Percentiles rank a stretch among this genome's conserved stretches.
phyloP scores from a whole-genome alignment of 2,329 filamentous ascomycete species.

The Monilinia aucupariae region DNA sequence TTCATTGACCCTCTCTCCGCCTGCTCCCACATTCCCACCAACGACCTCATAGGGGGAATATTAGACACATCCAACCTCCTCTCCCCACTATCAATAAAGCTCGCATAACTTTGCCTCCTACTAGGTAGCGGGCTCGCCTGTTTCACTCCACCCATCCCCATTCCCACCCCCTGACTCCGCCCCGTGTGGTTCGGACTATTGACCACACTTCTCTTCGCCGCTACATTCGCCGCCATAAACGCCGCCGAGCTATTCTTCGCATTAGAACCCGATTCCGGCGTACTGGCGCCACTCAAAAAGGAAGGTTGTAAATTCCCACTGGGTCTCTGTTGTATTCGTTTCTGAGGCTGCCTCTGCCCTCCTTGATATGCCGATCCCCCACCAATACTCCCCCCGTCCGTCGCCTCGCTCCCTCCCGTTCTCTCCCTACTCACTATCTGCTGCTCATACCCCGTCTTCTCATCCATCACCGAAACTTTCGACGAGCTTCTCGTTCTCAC shows the following conservation, averaged over 20 bases:
- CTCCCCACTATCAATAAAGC: slow-evolving; percentile 4
- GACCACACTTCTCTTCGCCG: slow-evolving; percentile 56
- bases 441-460: not conserved
- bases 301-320: slow-evolving; percentile 9
- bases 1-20: slow-evolving; percentile 28
- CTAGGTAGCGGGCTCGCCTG: not conserved
- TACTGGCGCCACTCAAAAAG: not conserved
- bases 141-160: not conserved
- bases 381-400: not conserved
- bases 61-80: slow-evolving; percentile 31
- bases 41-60: slow-evolving; percentile 56
- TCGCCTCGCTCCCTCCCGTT: not conserved
- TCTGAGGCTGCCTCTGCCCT: not conserved
- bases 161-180: slow-evolving; percentile 14
- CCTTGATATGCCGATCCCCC: not conserved
- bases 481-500: slow-evolving; percentile 17
- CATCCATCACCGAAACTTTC: slow-evolving; percentile 12
- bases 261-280: not conserved
- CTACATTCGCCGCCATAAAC: slow-evolving; percentile 56
- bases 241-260: slow-evolving; percentile 40
- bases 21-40: slow-evolving; percentile 66
- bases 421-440: slow-evolving; percentile 17
- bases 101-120: slow-evolving; percentile 11
- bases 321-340: not conserved
- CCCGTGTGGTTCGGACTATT: slow-evolving; percentile 42